Percentiles rank a stretch among this genome's conserved stretches.
phyloP scores from a whole-genome alignment of 176 grass and related monocot species.

The Oryza glumipatula region DNA sequence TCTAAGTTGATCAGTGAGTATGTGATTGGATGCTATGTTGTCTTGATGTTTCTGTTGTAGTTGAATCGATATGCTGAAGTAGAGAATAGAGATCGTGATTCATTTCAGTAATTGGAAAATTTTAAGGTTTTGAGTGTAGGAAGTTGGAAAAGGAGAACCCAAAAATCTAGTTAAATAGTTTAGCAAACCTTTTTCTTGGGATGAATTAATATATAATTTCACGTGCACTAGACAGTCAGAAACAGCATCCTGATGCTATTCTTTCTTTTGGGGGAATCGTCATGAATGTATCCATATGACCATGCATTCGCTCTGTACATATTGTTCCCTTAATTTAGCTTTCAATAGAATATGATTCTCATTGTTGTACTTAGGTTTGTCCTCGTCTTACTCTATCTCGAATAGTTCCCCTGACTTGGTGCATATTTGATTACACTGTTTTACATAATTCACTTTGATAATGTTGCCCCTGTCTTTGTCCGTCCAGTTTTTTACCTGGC shows the following conservation, averaged over 20 bases:
- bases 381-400: not conserved
- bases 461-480: not conserved
- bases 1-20: not conserved
- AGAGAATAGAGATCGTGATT: not conserved
- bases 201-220: not conserved
- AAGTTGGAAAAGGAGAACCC: not conserved
- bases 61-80: not conserved
- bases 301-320: not conserved
- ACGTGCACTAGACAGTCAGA: not conserved
- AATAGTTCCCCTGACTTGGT: not conserved
- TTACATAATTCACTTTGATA: conserved; percentile 19
- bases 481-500: conserved; percentile 64
- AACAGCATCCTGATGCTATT: not conserved
- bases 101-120: not conserved
- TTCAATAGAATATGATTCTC: conserved; percentile 16
- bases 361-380: not conserved
- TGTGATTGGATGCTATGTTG: not conserved
- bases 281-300: conserved; percentile 13
- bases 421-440: not conserved
- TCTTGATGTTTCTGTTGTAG: not conserved
- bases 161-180: not conserved
- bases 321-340: not conserved
- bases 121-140: not conserved
- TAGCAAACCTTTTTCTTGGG: not conserved
- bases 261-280: not conserved